Conservation (phyloP, 2,329 filamentous ascomycete genomes). For the Pestalotiopsis sp. region DNA sequence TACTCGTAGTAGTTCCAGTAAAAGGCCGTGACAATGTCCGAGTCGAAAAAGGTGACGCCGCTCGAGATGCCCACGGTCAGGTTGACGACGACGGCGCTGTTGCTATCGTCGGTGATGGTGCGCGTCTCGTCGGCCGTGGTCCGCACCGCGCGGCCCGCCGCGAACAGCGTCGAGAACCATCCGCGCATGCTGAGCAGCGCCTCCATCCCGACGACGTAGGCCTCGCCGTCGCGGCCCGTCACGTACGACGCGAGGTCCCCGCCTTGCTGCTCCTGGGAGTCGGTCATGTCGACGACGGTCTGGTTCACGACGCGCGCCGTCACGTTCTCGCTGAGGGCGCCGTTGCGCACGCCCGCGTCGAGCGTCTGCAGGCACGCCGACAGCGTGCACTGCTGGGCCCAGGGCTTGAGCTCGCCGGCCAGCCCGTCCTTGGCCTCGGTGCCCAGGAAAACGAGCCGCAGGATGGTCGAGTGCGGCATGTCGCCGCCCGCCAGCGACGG, state of each 20-base stretch:
- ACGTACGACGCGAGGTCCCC: constrained; percentile 25
- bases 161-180: constrained; percentile 34
- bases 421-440: constrained; percentile 28
- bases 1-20: constrained; percentile 44
- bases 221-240: constrained; percentile 16
- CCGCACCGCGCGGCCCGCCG: constrained; percentile 31
- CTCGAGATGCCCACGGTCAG: constrained; percentile 35
- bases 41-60: constrained; percentile 36
- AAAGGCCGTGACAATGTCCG: constrained; percentile 40
- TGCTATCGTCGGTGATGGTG: constrained; percentile 23
- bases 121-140: constrained; percentile 27
- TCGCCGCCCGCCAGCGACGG: constrained; percentile 25
- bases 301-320: constrained; percentile 23
- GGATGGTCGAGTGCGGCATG: constrained; percentile 32
- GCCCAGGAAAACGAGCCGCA: constrained; percentile 37
- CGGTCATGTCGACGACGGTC: constrained; percentile 27
- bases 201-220: constrained; percentile 28
- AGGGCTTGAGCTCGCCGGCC: constrained; percentile 27
- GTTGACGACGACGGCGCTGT: constrained; percentile 31
- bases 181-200: constrained; percentile 33
- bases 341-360: constrained; percentile 25
- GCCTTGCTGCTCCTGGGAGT: constrained; percentile 7
- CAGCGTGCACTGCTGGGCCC: constrained; percentile 33
- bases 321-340: constrained; percentile 30
- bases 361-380: constrained; percentile 34